Evolutionary conservation across 352 stramenopile genomes (phyloP).

Genomic region (Hyaloperonospora brassicae): DNA sequence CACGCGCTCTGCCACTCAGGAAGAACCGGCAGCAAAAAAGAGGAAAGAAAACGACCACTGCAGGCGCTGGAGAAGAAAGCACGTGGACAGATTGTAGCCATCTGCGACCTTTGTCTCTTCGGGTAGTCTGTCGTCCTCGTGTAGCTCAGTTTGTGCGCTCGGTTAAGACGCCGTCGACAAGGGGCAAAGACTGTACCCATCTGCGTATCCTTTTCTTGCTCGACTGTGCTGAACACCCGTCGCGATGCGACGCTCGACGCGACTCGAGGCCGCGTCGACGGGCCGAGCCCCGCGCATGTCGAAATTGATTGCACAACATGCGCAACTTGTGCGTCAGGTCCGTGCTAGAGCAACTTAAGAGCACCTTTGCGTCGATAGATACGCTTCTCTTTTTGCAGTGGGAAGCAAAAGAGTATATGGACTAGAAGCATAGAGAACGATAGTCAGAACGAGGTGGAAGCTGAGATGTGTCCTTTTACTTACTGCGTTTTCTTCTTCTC

Average conservation of each 20-base stretch:
- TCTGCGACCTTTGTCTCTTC: conserved; percentile 1
- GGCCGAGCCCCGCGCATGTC: conserved; percentile 53
- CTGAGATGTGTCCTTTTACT: conserved; percentile 9
- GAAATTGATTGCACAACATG: conserved; percentile 42
- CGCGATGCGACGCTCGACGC: conserved; percentile 57
- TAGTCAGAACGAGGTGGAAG: no score
- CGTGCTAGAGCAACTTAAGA: conserved; percentile 3
- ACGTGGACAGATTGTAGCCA: conserved; percentile 10
- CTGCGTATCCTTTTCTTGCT: conserved; percentile 16
- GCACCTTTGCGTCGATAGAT: neutral
- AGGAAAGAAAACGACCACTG: neutral
- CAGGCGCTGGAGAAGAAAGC: neutral
- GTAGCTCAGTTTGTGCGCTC: conserved; percentile 7
- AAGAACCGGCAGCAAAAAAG: conserved; percentile 9
- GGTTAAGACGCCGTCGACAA: conserved; percentile 2
- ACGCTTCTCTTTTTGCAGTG: neutral
- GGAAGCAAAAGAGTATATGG: neutral
- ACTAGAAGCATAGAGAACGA: no score
- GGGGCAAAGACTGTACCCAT: neutral
- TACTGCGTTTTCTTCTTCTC: conserved; percentile 9
- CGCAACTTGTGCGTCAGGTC: conserved; percentile 34
- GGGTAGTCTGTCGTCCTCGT: conserved; percentile 6
- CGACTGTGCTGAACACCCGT: conserved; percentile 7
- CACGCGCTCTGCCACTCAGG: conserved; percentile 17
- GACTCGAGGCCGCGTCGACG: conserved; percentile 38